Conservation (phyloP, 139 green algal species). For the Chloropicon primus region DNA sequence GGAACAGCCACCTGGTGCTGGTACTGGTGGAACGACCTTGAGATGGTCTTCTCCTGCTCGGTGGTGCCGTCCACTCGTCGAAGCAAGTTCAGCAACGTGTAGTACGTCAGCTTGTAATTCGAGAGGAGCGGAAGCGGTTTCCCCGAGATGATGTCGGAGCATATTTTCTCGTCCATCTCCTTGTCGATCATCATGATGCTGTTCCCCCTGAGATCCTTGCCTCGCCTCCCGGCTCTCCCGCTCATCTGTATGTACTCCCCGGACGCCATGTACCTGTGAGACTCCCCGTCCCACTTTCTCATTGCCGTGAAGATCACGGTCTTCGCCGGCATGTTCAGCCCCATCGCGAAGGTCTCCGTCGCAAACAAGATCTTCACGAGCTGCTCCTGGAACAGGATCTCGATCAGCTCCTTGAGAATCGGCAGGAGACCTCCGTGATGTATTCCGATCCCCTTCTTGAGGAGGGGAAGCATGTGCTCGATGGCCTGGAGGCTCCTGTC, state of each 20-base stretch:
- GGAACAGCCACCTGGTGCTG: constrained; percentile 33
- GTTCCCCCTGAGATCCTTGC: constrained; percentile 77
- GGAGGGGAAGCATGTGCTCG: constrained; percentile 34
- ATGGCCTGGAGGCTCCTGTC: constrained; percentile 44
- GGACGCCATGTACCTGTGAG: constrained; percentile 39
- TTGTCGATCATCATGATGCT: constrained; percentile 76
- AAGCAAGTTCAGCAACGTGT: constrained; percentile 88
- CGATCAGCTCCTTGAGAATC: constrained; percentile 66
- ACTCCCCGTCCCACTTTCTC: constrained; percentile 80
- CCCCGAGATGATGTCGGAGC: constrained; percentile 3
- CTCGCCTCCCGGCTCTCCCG: constrained; percentile 73
- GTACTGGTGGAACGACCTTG: constrained; percentile 84
- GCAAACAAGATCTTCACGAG: constrained; percentile 49
- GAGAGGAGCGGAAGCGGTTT: constrained; percentile 33
- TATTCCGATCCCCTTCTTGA: constrained; percentile 48
- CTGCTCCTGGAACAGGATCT: constrained; percentile 17
- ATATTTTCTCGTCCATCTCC: constrained; percentile 27
- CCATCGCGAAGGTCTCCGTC: constrained; percentile 75
- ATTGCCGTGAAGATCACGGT: constrained; percentile 74
- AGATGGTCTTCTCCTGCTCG: constrained; percentile 78
- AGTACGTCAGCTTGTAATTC: constrained; percentile 77
- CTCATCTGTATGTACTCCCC: constrained; percentile 98
- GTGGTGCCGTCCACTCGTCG: constrained; percentile 49
- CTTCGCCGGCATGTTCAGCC: constrained; percentile 74
- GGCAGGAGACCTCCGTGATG: constrained; percentile 58